A percentile compares a stretch with the other conserved stretches of the same genome.
Conservation (phyloP, 768 basidiomycete genomes). For the Cubamyces sp. region DNA sequence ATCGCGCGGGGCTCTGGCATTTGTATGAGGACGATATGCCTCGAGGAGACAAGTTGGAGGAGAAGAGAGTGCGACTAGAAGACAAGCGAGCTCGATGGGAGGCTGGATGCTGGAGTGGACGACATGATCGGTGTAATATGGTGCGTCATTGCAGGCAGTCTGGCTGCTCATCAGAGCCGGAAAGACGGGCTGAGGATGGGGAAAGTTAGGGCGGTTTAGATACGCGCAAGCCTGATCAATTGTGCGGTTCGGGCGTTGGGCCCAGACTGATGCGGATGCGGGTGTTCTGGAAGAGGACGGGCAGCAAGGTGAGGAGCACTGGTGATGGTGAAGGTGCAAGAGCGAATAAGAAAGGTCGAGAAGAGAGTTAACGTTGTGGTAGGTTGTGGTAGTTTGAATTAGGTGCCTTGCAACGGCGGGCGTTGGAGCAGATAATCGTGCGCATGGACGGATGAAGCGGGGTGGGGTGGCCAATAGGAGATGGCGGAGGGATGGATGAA, state of each 20-base stretch:
- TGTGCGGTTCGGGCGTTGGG: not conserved
- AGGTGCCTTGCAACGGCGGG: no score
- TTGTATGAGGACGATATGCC: not conserved
- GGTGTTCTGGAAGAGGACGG: slow-evolving; percentile 4
- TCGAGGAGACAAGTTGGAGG: not conserved
- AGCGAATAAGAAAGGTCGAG: not conserved
- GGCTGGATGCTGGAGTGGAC: not conserved
- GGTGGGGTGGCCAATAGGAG: slow-evolving; percentile 8
- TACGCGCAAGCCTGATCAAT: not conserved
- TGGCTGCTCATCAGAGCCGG: not conserved
- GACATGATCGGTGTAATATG: not conserved
- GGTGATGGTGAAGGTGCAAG: not conserved
- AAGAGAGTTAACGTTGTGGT: not conserved
- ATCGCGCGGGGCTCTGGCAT: slow-evolving; percentile 4
- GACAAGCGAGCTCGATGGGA: not conserved
- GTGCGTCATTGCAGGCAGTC: not conserved
- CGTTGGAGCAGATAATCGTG: no score
- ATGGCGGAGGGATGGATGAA: not conserved
- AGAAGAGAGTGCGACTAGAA: not conserved
- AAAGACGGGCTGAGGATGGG: not conserved
- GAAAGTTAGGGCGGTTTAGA: not conserved
- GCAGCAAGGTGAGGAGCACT: not conserved
- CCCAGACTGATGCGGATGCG: not conserved
- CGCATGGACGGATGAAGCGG: slow-evolving; percentile 8
- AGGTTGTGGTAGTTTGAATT: no score